phyloP scores from a whole-genome alignment of 2,329 filamentous ascomycete species.

The Fusarium torulosum region DNA sequence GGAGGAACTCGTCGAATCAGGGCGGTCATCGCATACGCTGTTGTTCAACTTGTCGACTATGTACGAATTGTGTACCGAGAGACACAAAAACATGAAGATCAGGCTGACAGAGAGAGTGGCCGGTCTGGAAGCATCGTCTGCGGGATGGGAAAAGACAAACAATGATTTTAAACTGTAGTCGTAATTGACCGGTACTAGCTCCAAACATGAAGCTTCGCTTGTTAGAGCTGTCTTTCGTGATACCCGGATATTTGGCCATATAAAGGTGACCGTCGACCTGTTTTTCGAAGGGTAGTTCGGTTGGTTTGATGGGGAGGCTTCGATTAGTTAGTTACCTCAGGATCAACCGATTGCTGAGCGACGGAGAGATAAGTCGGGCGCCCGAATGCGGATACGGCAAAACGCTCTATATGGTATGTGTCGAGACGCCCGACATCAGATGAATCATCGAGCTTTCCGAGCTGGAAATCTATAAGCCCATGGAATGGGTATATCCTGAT shows the following conservation, averaged over 20 bases:
- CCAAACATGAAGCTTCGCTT: background rate
- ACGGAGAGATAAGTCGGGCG: too few relatives aligned
- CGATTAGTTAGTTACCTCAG: background rate
- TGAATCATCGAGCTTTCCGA: too few relatives aligned
- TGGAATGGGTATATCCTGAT: too few relatives aligned
- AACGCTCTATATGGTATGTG: too few relatives aligned
- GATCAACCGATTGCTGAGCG: too few relatives aligned
- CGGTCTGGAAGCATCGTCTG: conserved; percentile 64
- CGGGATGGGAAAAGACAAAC: conserved; percentile 78
- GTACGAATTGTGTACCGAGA: conserved; percentile 91
- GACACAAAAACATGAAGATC: conserved; percentile 76
- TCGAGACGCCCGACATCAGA: too few relatives aligned
- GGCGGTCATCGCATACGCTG: conserved; percentile 79
- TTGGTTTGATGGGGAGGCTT: background rate
- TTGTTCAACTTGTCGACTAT: conserved; percentile 92
- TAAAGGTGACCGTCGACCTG: background rate
- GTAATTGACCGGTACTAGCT: background rate
- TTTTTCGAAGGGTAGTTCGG: background rate
- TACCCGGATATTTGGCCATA: background rate
- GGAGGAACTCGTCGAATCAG: conserved; percentile 72
- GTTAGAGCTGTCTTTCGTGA: background rate
- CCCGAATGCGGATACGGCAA: too few relatives aligned
- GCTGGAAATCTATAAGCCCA: too few relatives aligned
- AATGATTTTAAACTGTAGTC: conserved; percentile 80
- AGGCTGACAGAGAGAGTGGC: conserved; percentile 78